Conservation (phyloP, 768 basidiomycete species). For the Calocybe indica region DNA sequence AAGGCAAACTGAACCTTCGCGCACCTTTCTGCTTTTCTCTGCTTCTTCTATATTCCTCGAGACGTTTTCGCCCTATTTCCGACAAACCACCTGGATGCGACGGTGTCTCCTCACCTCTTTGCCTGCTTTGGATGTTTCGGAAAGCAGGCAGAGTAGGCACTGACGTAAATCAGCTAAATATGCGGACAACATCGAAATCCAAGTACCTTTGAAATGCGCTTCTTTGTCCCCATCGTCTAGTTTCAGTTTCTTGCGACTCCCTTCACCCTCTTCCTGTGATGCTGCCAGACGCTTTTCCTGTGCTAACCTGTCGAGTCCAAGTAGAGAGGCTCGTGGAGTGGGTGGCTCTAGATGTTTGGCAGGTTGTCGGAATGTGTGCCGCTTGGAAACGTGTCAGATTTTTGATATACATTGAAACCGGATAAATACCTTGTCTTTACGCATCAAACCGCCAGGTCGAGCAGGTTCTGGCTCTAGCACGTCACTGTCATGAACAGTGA, state of each 20-base stretch:
- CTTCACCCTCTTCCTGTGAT: slow-evolving; percentile 33
- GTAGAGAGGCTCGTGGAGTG: slow-evolving; percentile 70
- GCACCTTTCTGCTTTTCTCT: slow-evolving; percentile 67
- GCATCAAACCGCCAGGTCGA: slow-evolving; percentile 75
- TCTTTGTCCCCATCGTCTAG: slow-evolving; percentile 53
- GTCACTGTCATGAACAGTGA: slow-evolving; percentile 74
- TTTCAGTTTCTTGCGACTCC: slow-evolving; percentile 62
- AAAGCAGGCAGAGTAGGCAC: slow-evolving; percentile 72
- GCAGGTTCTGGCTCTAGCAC: slow-evolving; percentile 75
- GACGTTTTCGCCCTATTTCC: slow-evolving; percentile 56
- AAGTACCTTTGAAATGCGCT: slow-evolving; percentile 82
- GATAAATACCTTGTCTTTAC: slow-evolving; percentile 52
- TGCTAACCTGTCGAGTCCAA: slow-evolving; percentile 87
- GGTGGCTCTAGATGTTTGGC: slow-evolving; percentile 68
- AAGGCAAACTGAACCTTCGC: slow-evolving; percentile 1
- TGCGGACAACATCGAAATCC: neutral
- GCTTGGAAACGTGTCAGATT: slow-evolving; percentile 30
- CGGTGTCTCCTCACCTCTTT: slow-evolving; percentile 85
- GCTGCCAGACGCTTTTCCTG: slow-evolving; percentile 77
- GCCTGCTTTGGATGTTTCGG: slow-evolving; percentile 52
- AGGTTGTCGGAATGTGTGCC: slow-evolving; percentile 77
- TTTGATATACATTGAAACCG: neutral
- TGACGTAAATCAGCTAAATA: slow-evolving; percentile 24
- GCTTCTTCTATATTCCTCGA: slow-evolving; percentile 74
- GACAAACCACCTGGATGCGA: slow-evolving; percentile 90